Percentiles rank a stretch among this genome's conserved stretches.
These are phyloP conservation scores for Sporothrix schenckii DNA, from an alignment of 2,329 filamentous ascomycete genomes.

Conservation along the genomic window DNA sequence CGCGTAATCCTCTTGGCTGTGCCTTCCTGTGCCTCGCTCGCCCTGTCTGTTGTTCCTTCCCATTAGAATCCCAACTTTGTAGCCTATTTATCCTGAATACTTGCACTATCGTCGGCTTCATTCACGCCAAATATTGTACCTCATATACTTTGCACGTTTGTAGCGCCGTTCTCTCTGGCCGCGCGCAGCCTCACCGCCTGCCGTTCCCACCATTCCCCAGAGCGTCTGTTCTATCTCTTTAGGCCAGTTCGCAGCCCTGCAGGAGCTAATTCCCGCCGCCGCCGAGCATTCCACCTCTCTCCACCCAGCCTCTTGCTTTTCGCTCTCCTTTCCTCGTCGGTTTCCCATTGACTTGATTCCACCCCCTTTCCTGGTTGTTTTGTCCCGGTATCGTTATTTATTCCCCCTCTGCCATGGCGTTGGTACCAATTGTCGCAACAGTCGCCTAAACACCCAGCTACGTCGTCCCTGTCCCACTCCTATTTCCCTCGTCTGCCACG, in stretches of 20 bases:
- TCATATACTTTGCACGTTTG: not conserved
- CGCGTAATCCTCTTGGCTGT: slow-evolving; percentile 22
- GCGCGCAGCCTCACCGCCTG: not conserved
- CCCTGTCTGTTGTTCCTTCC: slow-evolving; percentile 5
- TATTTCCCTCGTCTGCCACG: not conserved
- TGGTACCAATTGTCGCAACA: slow-evolving; percentile 13
- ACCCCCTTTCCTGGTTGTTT: not conserved
- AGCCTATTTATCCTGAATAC: too few species aligned
- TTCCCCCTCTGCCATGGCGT: slow-evolving; percentile 29
- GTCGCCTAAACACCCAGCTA: slow-evolving; percentile 26
- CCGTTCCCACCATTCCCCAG: not conserved
- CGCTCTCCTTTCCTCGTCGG: slow-evolving; percentile 9
- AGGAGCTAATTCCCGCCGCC: slow-evolving; percentile 31
- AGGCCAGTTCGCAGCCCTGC: slow-evolving; percentile 18
- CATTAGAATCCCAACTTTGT: not conserved
- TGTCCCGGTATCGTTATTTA: not conserved
- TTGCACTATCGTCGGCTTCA: slow-evolving; percentile 15
- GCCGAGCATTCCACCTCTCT: slow-evolving; percentile 31
- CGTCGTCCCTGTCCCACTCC: not conserved
- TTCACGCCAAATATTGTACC: not conserved
- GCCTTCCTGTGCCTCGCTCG: slow-evolving; percentile 22
- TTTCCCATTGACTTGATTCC: slow-evolving; percentile 15
- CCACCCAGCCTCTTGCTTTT: slow-evolving; percentile 29
- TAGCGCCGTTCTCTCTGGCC: not conserved
- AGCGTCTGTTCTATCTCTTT: slow-evolving; percentile 14